phyloP scores from a whole-genome alignment of 2,329 filamentous ascomycete genomes.

The Ceratocystis cacaofunesta region DNA sequence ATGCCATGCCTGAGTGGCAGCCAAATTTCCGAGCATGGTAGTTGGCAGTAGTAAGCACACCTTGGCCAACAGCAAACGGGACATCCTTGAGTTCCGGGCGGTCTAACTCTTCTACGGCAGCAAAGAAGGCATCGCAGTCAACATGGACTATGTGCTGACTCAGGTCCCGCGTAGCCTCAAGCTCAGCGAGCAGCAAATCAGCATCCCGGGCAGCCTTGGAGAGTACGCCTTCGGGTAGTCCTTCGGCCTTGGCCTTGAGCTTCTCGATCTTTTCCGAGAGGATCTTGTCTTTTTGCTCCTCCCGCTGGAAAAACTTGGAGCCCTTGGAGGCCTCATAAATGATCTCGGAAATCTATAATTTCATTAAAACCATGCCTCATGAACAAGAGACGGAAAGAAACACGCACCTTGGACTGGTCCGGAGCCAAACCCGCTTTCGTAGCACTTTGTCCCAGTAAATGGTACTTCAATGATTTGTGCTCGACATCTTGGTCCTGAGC shows the following conservation, averaged over 20 bases:
- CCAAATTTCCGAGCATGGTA: constrained; percentile 84
- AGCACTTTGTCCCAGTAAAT: constrained; percentile 74
- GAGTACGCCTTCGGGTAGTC: constrained; percentile 63
- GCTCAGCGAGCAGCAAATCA: constrained; percentile 64
- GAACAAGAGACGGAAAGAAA: not conserved
- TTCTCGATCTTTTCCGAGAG: constrained; percentile 75
- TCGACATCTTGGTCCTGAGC: constrained; percentile 13
- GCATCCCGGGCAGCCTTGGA: constrained; percentile 57
- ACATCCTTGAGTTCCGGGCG: constrained; percentile 71
- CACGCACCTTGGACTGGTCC: constrained; percentile 64
- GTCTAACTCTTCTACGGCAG: constrained; percentile 76
- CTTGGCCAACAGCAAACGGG: constrained; percentile 75
- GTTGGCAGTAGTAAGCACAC: constrained; percentile 57
- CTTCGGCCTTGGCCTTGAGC: constrained; percentile 59
- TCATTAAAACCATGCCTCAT: not conserved
- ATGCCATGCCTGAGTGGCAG: constrained; percentile 86
- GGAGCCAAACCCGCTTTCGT: constrained; percentile 90
- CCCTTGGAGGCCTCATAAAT: constrained; percentile 96
- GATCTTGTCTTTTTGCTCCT: constrained; percentile 65
- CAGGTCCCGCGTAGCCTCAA: constrained; percentile 67
- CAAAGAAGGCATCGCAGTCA: constrained; percentile 96
- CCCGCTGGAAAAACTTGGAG: constrained; percentile 88
- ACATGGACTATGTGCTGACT: constrained; percentile 78
- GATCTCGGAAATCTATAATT: constrained; percentile 64
- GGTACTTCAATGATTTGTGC: constrained; percentile 65